Evolutionary conservation across 306 rosid species (phyloP), one percentile per base, ranked within the genome.

Genomic region (Quercus cerris): DNA sequence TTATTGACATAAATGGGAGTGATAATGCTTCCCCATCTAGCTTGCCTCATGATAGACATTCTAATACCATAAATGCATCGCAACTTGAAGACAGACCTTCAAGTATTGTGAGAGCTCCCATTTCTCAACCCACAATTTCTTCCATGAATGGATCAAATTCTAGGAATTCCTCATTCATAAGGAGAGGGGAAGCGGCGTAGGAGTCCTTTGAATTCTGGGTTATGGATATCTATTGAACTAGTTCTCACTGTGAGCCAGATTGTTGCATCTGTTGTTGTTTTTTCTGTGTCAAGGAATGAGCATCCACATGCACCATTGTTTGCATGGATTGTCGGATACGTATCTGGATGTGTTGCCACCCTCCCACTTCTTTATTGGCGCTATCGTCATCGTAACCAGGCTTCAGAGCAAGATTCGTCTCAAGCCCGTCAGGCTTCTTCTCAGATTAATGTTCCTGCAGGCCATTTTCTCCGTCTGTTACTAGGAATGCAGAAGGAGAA

Each of bases 281-380:
- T 95, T 85, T 87, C 94, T 61, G 28, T 95, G 90, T 93, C 99
- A 58, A 88, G 88, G 86, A 75, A 90, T 64, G 99, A 95, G 75
- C 92, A 84, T 83, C 97, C 99, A 0, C 89, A 10, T 28, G 86
- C 93, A 8, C 99, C 99, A 12, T 87, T 95, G 90, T 88, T 87
- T 88, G 91, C 81, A 5, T 95, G 99, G 99, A 87, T 95, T 61
- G 82, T 95, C 49, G 97, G 99, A n/a, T 93, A 93, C 87, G 97
- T 97, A 74, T 84, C 89, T 72, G 99, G 99, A 73, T 91, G 99
- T 83, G 86, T 86, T 90, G 96, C 97, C 74, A 95, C 89, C 46
- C 90, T 93, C 67, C 99, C 99, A 84, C 89, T 95, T 78, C 95
- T 93, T 68, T 93, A 84, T 78, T 95, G 99, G 99, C 90, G 98